Conservation (phyloP, 345 rosid genomes). For the Populus nigra region DNA sequence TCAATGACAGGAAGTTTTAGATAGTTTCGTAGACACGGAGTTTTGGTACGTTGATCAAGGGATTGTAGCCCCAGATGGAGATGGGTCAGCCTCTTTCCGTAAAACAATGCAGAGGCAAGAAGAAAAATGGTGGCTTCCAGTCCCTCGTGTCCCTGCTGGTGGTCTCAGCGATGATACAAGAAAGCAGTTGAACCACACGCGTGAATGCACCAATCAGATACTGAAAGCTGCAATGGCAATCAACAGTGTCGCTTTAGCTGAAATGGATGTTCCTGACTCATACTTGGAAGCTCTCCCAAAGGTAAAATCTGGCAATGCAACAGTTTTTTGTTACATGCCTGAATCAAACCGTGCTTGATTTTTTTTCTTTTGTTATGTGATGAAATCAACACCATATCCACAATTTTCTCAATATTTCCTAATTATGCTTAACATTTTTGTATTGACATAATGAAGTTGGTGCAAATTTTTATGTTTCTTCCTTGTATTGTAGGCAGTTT, state of each 20-base stretch:
- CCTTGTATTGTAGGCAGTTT: background rate
- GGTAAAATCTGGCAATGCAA: slow-evolving; percentile 35
- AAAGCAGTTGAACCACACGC: slow-evolving; percentile 82
- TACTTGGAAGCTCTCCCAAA: slow-evolving; percentile 86
- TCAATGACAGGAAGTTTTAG: slow-evolving; percentile 70
- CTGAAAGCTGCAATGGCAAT: slow-evolving; percentile 97
- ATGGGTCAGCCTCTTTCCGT: slow-evolving; percentile 74
- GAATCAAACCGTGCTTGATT: background rate
- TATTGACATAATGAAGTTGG: background rate
- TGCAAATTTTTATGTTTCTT: background rate
- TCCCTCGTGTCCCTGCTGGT: slow-evolving; percentile 77
- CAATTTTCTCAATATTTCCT: background rate
- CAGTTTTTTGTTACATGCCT: background rate
- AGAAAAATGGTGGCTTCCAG: slow-evolving; percentile 99
- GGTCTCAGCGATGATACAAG: slow-evolving; percentile 76
- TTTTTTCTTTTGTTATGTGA: background rate
- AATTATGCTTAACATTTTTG: background rate
- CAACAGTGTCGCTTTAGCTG: slow-evolving; percentile 69
- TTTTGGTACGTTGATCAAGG: slow-evolving; percentile 99
- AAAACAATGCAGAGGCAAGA: slow-evolving; percentile 84
- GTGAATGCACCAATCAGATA: slow-evolving; percentile 95
- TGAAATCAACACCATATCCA: background rate
- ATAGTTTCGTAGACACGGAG: slow-evolving; percentile 65
- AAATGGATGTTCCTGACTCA: slow-evolving; percentile 95
- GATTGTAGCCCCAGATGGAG: slow-evolving; percentile 66